Percentiles rank a stretch among this genome's conserved stretches.
These are phyloP conservation scores for Nevesoporus exiguus DNA, from an alignment of 768 basidiomycete species.

Conservation along the genomic window DNA sequence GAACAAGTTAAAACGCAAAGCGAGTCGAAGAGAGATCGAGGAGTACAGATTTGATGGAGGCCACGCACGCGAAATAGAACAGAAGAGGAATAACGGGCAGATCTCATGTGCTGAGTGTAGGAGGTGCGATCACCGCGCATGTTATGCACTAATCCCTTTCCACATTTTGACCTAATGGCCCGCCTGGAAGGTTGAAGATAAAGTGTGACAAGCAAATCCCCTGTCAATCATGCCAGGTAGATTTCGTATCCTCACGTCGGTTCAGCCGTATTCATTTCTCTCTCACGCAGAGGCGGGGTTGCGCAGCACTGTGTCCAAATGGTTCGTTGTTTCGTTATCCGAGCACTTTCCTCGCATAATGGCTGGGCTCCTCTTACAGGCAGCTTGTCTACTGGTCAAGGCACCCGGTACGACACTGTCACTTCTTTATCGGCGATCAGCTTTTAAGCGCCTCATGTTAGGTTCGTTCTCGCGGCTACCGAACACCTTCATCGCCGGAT, in stretches of 20 bases:
- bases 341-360: neutral
- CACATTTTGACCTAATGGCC: constrained; percentile 21
- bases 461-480: constrained; percentile 61
- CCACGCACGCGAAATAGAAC: constrained; percentile 65
- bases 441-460: constrained; percentile 17
- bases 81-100: constrained; percentile 71
- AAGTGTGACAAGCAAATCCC: constrained; percentile 82
- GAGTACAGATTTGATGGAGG: constrained; percentile 48
- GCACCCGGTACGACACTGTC: constrained; percentile 50
- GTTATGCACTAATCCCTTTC: constrained; percentile 19
- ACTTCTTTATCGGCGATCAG: constrained; percentile 1
- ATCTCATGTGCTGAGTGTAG: constrained; percentile 81
- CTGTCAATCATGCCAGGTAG: constrained; percentile 70
- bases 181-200: constrained; percentile 62
- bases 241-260: constrained; percentile 10
- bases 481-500: constrained; percentile 63
- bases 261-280: neutral
- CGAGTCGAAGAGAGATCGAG: constrained; percentile 48
- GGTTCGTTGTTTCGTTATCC: constrained; percentile 38
- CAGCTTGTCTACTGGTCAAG: constrained; percentile 76
- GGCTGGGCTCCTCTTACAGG: constrained; percentile 35
- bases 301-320: constrained; percentile 68
- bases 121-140: constrained; percentile 60
- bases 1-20: constrained; percentile 46
- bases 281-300: constrained; percentile 53